Evolutionary conservation across 805 yeast genomes (phyloP), one percentile per base, ranked within the genome.

Genomic region (Blastobotrys chiropterorum): DNA sequence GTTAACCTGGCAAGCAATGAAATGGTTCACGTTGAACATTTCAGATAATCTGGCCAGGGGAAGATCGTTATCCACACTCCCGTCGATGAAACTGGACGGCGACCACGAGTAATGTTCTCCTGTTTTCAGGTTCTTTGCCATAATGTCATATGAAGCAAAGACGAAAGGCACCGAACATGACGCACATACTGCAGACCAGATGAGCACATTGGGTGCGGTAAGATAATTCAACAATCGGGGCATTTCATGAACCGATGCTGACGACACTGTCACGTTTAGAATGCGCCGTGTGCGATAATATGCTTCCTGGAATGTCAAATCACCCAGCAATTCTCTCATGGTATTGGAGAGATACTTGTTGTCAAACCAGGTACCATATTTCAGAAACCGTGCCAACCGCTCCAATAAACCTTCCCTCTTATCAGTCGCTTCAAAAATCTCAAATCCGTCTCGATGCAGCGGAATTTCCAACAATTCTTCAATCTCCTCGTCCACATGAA

Each of bases 1-100:
- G 63, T 94, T 94, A 1, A 94, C 99, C 66, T 94, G 99, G 45
- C 96, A 92, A 0, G 97, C 99, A 59, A 94, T 90, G 56, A 94
- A 90, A 67, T 94, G 97, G 65, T 94, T 96, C 30, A 94, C 97
- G 63, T 94, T 92, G 67, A 94, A 94, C 96, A 94, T 90, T 65
- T 94, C 99, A 17, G 95, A 85, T 19, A 94, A 73, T 59, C 97
- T 77, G 1, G 95, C 77, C 22, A 90, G 84, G 2, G 99, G 99
- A 49, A 94, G 71, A 67, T 94, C 99, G 56, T 88, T 87, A 63
- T 92, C 95, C 5, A 94, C 96, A 0, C 97, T 89, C 0, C 99
- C 99, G 67, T 94, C 99, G 30, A 94, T 90, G 68, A 86, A 94
- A 0, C 88, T 76, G 16, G 83, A 76, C 53, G 86, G 84, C 50